These are phyloP conservation scores for Dalbergia oliveri DNA, from an alignment of 306 rosid species.

Conservation along the genomic window DNA sequence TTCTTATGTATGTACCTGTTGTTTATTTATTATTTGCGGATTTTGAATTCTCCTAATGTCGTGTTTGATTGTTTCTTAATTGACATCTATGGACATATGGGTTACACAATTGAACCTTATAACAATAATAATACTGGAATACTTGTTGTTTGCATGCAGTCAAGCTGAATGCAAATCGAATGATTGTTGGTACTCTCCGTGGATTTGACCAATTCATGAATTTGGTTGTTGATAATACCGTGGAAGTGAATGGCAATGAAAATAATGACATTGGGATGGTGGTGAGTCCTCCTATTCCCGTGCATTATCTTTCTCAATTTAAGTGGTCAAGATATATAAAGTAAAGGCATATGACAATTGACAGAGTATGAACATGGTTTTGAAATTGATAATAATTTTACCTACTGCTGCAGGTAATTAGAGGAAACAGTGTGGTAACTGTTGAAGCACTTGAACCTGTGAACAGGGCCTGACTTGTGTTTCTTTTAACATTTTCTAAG, in stretches of 20 bases:
- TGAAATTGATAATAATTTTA: background rate
- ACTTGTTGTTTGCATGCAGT: conserved; percentile 58
- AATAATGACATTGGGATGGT: conserved; percentile 93
- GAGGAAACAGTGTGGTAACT: conserved; percentile 98
- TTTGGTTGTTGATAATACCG: conserved; percentile 91
- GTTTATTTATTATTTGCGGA: background rate
- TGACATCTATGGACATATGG: background rate
- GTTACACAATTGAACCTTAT: background rate
- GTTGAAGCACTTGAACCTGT: conserved; percentile 99
- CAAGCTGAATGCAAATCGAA: conserved; percentile 89
- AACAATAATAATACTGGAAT: background rate
- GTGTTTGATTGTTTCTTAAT: conserved; percentile 3
- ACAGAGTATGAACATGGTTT: background rate
- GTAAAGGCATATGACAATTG: background rate
- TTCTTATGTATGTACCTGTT: background rate
- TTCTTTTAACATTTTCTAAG: background rate
- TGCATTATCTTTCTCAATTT: background rate
- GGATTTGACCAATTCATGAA: conserved; percentile 99
- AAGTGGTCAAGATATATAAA: background rate
- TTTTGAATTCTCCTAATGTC: background rate
- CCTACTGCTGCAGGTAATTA: conserved; percentile 74
- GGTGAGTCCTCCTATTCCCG: conserved; percentile 64
- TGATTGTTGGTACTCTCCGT: conserved; percentile 91
- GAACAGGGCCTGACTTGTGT: conserved; percentile 55
- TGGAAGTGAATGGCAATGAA: conserved; percentile 90